A percentile compares a stretch with the other conserved stretches of the same genome.
Evolutionary conservation across 1,284 basidiomycete genomes (phyloP).

Genomic region (Pseudozyma tsukubaensis): DNA sequence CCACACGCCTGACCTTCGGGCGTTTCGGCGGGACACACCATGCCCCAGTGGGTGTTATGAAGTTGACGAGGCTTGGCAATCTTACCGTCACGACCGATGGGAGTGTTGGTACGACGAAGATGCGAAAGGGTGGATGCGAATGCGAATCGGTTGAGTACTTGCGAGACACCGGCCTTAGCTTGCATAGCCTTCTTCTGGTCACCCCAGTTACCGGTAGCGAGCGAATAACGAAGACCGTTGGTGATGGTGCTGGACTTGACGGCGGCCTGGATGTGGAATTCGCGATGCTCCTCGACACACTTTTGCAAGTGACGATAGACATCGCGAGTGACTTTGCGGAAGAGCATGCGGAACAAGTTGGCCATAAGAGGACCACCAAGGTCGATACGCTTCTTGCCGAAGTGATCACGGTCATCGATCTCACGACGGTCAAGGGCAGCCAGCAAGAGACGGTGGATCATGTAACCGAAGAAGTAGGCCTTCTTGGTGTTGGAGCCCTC

Average conservation of each 20-base stretch:
- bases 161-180: conserved; percentile 94
- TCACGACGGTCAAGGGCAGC: conserved; percentile 94
- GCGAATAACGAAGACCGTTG: conserved; percentile 96
- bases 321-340: conserved; percentile 95
- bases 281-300: conserved; percentile 95
- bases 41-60: conserved; percentile 99
- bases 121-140: conserved; percentile 98
- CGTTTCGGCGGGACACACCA: conserved; percentile 96
- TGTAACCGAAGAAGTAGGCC: conserved; percentile 99
- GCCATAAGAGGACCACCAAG: conserved; percentile 94
- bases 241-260: conserved; percentile 96
- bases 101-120: conserved; percentile 96
- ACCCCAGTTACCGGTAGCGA: conserved; percentile 99
- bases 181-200: conserved; percentile 97
- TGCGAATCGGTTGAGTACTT: conserved; percentile 98
- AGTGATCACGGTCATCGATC: conserved; percentile 98
- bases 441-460: conserved; percentile 94
- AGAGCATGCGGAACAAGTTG: conserved; percentile 96
- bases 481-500: conserved; percentile 98
- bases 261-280: conserved; percentile 90
- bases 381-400: conserved; percentile 97
- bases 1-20: conserved; percentile 99
- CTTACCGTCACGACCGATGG: conserved; percentile 97
- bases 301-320: conserved; percentile 95
- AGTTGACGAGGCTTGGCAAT: conserved; percentile 99